Evolutionary conservation across 2,329 filamentous ascomycete genomes (phyloP), one percentile per base, ranked within the genome.

Genomic region (Shiraia sp.): DNA sequence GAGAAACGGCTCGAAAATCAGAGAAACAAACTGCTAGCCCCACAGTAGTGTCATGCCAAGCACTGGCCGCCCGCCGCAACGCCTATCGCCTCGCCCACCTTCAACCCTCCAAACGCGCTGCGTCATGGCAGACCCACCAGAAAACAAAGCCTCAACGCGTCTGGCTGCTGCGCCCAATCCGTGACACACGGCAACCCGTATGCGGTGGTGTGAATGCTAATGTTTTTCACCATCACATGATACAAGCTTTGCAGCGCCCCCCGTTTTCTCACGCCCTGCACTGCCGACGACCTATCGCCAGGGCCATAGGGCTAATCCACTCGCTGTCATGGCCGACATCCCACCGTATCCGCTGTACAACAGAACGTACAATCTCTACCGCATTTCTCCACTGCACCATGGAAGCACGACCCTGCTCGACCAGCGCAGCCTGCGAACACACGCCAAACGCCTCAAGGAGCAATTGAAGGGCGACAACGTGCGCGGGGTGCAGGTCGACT

Each of bases 381-480:
- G 77, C 49, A 61, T 79, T 7, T 79, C 78, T 3, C 77, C 77
- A n/a, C 71, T 81, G 27, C 73, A 79, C 56, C 73, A 78, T 53
- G 70, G 66, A 42, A 67, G 69, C 29, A 19, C 57, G 4, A 57
- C 57, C 1, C 60, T 71, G 4, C 61, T 75, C 30, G 40, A 60
- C 39, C 65, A 72, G 10, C 41, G 55, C 16, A 63, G 67, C 14
- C 61, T 79, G 10, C 69, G 70, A 13, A 63, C 66, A 14, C 78
- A 79, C 51, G 74, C 77, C 25, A 68, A 68, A 37, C 71, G 75
- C 3, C 64, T 80, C 6, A 70, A 68, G 35, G 74, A 78, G 35
- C 66, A 75, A 35, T 67, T 80, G 22, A 74, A 75, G 16, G 76
- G 76, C 40, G 73, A 78, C 52, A 68, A 66, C 34, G 62, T 79